Conservation (phyloP, 2,329 filamentous ascomycete genomes). For the Fusarium sp. region DNA sequence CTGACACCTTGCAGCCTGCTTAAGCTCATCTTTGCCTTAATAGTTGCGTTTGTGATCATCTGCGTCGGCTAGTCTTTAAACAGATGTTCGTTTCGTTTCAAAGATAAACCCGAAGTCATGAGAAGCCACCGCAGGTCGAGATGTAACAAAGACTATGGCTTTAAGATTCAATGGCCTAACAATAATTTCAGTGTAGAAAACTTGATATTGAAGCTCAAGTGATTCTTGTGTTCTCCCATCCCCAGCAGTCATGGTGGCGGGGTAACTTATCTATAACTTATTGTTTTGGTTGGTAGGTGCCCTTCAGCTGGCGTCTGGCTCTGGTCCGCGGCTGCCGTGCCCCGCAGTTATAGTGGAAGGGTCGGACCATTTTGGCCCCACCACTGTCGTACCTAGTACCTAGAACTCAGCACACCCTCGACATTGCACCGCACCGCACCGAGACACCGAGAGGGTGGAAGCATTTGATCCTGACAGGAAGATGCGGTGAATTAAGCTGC, state of each 20-base stretch:
- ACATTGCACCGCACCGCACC: neutral
- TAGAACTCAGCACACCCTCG: constrained; percentile 18
- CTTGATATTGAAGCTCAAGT: neutral
- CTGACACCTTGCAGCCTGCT: too few relatives aligned
- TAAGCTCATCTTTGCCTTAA: too few relatives aligned
- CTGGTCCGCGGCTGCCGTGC: neutral
- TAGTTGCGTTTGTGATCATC: too few relatives aligned
- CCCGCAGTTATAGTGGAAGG: constrained; percentile 12
- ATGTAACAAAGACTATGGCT: neutral
- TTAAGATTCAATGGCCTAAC: neutral
- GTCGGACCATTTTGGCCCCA: constrained; percentile 34
- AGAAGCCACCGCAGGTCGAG: neutral
- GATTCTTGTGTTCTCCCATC: neutral
- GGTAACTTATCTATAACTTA: constrained; percentile 18
- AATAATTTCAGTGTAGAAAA: neutral
- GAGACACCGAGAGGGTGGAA: neutral
- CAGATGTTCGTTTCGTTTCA: too few relatives aligned
- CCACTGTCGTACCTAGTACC: constrained; percentile 28
- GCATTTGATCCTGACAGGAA: constrained; percentile 5
- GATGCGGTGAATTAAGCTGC: constrained; percentile 46
- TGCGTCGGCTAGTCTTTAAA: too few relatives aligned
- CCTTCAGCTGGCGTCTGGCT: too few relatives aligned
- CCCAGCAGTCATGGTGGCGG: constrained; percentile 14
- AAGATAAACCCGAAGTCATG: neutral
- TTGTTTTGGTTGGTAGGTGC: neutral